Percentiles rank a stretch among this genome's conserved stretches.
These are phyloP conservation scores for Yarrowia sp. DNA, from an alignment of 805 yeast species.

Conservation along the genomic window DNA sequence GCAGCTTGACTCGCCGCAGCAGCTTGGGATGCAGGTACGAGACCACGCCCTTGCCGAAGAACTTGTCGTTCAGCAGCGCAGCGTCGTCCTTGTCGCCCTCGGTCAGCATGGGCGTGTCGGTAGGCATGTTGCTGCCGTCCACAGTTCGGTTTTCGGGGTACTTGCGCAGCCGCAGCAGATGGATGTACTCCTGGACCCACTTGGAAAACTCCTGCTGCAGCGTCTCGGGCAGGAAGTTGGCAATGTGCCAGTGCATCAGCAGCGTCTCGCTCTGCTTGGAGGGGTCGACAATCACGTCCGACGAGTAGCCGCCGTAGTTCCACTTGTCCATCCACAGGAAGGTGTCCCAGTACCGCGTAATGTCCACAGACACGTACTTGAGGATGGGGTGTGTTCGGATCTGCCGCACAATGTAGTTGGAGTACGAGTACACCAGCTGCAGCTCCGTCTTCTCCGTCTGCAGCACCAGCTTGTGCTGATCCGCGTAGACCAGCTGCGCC, in stretches of 20 bases:
- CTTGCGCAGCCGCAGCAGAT: conserved; percentile 63
- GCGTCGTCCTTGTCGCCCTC: conserved; percentile 4
- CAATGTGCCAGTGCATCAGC: conserved; percentile 73
- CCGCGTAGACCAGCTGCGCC: conserved; percentile 76
- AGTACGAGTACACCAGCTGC: conserved; percentile 86
- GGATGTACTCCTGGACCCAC: conserved; percentile 63
- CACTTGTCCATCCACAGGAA: conserved; percentile 91
- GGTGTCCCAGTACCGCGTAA: conserved; percentile 86
- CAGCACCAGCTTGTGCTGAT: conserved; percentile 67
- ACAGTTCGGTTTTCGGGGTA: conserved; percentile 38
- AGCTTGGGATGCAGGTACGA: conserved; percentile 61
- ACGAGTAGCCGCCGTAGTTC: conserved; percentile 72
- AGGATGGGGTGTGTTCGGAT: conserved; percentile 79
- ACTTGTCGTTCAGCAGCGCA: conserved; percentile 36
- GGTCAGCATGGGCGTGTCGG: background rate
- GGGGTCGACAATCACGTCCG: conserved; percentile 31
- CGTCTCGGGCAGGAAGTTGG: conserved; percentile 66
- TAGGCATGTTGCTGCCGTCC: background rate
- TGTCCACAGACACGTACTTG: conserved; percentile 70
- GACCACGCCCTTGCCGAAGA: conserved; percentile 39
- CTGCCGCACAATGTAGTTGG: conserved; percentile 76
- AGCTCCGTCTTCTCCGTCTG: conserved; percentile 75
- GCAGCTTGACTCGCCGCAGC: conserved; percentile 59
- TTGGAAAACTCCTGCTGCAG: conserved; percentile 81
- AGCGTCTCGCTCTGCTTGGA: conserved; percentile 40